Base-by-base conservation (phyloP, 768 basidiomycete genomes). In the Cantharellus cinnabarinus region DNA sequence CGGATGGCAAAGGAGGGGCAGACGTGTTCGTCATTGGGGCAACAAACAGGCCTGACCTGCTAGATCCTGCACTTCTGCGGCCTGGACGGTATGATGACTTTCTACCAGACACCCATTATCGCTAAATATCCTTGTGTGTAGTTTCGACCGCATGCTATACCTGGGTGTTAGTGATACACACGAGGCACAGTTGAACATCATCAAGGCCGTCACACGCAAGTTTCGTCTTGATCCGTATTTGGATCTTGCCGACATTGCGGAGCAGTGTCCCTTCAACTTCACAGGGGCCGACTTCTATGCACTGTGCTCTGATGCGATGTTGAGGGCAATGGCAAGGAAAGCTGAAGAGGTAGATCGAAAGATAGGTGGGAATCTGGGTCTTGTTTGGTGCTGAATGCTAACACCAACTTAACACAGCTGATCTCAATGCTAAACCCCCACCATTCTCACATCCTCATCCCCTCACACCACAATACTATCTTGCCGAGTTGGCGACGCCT, bases 201-300 rank as follows among this genome's bases (percentile, higher is more conserved):
- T 98, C 2, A 77, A 83, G 65, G 95, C 95, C 2, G 71, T 98
- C 61, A 98, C 95, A 2, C 73, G 91, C 60, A 97, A 93, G 68
- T 98, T 99, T 75, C 79, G 77, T 41, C 76, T 97, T 35, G 77
- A 86, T 64, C 75, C 83, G 0, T 72, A 70, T 55, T 73, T 91
- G 4, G 72, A 82, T 64, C 77, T 98, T 4, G 68, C 69, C 20
- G 62, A 65, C 4, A 69, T 99, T 50, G 87, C 85, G 29, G 74
- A 80, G 37, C 71, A 72, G 41, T 98, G 93, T 62, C 83, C 89
- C 0, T 89, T 93, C 74, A 89, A 91, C 67, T 91, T 84, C 67
- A 98, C 95, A 2, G 95, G 95, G 50, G 95, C 95, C 48, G 95
- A 99, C 68, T 91, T 98, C 63, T 98, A 99, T 72, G 95, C 95